These are phyloP conservation scores for Lanmaoa pseudosensibilis DNA, from an alignment of 768 basidiomycete genomes.

Conservation along the genomic window DNA sequence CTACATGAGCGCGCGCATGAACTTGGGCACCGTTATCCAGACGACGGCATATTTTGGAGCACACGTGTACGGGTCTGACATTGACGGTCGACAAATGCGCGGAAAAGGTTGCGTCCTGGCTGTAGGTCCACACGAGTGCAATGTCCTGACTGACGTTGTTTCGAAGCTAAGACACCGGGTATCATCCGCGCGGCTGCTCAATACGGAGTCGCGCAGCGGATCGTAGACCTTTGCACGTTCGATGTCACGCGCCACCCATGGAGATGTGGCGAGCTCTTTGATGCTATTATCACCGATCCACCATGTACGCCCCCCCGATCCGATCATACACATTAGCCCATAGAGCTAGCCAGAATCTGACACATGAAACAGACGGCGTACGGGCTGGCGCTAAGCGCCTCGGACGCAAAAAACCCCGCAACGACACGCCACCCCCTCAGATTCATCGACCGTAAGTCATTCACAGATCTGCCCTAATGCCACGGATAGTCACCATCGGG, in stretches of 20 bases:
- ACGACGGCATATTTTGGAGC: constrained; percentile 89
- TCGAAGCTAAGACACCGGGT: constrained; percentile 53
- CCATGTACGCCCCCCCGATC: constrained; percentile 63
- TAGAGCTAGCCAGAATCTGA: background rate
- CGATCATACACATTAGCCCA: background rate
- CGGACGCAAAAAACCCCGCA: constrained; percentile 57
- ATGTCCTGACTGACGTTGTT: constrained; percentile 1
- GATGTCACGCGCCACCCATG: constrained; percentile 91
- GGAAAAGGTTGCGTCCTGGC: constrained; percentile 69
- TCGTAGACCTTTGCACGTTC: constrained; percentile 87
- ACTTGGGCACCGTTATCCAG: constrained; percentile 36
- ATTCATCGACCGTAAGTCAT: constrained; percentile 45
- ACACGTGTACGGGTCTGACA: constrained; percentile 86
- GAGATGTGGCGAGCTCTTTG: constrained; percentile 86
- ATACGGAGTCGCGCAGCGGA: constrained; percentile 70
- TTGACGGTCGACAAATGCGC: constrained; percentile 95
- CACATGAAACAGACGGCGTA: constrained; percentile 71
- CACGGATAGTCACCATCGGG: background rate
- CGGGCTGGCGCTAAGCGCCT: constrained; percentile 84
- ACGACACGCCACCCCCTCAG: constrained; percentile 29
- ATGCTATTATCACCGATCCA: constrained; percentile 93
- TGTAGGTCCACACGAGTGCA: background rate
- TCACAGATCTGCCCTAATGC: background rate
- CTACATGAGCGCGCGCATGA: constrained; percentile 1
- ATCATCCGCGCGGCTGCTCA: constrained; percentile 79